Evolutionary conservation across 352 stramenopile genomes (phyloP), one percentile per base, ranked within the genome.

Genomic region (Phytophthora parvispora): DNA sequence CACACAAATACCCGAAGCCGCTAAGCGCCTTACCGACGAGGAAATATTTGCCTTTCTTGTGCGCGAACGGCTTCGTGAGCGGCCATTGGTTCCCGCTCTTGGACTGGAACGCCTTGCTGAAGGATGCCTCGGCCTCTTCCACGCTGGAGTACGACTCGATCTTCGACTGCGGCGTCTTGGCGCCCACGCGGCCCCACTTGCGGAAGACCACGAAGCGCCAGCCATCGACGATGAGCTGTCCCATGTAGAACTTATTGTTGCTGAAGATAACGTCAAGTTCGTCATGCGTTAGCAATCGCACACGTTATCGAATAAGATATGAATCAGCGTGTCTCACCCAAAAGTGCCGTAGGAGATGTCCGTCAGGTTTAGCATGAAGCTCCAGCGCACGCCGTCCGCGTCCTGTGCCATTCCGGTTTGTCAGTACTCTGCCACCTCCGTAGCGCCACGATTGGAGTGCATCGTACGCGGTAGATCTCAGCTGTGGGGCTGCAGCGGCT

Each of bases 221-320:
- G 29, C 57, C 12, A 42, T 91, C 74, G 18, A 85, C 52, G 52
- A 93, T 89, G 55, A 93, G 63, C 56, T 91, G 83, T 22, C 76
- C 70, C 80, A 84, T 79, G 77, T 93, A 93, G 47, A 89, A 93
- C 64, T 93, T 93, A 68, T 93, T 93, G 75, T 89, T 89, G 16
- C 85, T 80, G 51, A 78, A 83, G 18, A 60, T 67, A 10, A 90
- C 10, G 73, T 72, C 38, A 91, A 75, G 62, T 93, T 57, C 49
- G 81, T 91, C 31, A 36, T 36, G 31, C n/a, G 7, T 36, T 36
- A 16, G 6, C 6, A 36, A 12, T 12, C n/a, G n/a, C n/a, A n/a
- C 31, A 36, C 31, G 31, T 36, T 15, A 36, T 36, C 31, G 31
- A 36, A 36, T 16, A 36, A 36, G 31, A n/a, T n/a, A n/a, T n/a